Base-by-base conservation (phyloP, 2,329 filamentous ascomycete species). In the Zalaria sp. region DNA sequence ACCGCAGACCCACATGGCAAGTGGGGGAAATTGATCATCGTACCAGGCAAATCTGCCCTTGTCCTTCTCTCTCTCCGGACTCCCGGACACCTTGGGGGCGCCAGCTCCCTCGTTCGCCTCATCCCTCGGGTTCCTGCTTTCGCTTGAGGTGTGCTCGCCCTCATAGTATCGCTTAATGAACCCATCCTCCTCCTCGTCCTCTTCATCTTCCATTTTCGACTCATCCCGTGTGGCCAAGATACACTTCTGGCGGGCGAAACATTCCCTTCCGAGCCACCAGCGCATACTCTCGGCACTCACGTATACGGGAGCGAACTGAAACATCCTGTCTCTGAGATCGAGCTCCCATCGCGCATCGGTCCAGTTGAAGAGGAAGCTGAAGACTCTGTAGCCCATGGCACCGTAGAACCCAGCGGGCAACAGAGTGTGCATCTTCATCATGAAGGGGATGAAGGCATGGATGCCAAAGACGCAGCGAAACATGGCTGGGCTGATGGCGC, bases 261-360 rank as follows among this genome's bases (percentile, higher is more conserved):
- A 87, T 52, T 91, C 85, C 3, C 80, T 68, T 0, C 88, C 89
- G 0, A 95, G 71, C 89, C 89, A 95, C 89, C 89, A 96, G 4
- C 85, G 72, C 85, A 95, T 94, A 44, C 79, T 81, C 63, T 95
- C 87, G 1, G 85, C 75, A 51, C 80, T 86, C 39, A 95, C 85
- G 53, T 93, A 93, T 0, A 93, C 85, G 1, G 89, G 89, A 0
- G 86, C 79, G 50, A 93, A 95, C 53, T 91, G 85, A 58, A 96
- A 95, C 73, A 93, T 81, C 35, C 89, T 79, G 55, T 85, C 66
- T 44, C 83, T 71, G 9, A 94, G 64, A 5, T 72, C 84, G 5
- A 78, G 75, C 47, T 95, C 89, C 89, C 89, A 95, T 5, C 85
- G 74, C 6, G 60, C 65, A 56, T 96, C 88, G 0, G 75, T 78